Evolutionary conservation across 805 yeast species (phyloP).

Genomic region (Blastobotrys attinorum): DNA sequence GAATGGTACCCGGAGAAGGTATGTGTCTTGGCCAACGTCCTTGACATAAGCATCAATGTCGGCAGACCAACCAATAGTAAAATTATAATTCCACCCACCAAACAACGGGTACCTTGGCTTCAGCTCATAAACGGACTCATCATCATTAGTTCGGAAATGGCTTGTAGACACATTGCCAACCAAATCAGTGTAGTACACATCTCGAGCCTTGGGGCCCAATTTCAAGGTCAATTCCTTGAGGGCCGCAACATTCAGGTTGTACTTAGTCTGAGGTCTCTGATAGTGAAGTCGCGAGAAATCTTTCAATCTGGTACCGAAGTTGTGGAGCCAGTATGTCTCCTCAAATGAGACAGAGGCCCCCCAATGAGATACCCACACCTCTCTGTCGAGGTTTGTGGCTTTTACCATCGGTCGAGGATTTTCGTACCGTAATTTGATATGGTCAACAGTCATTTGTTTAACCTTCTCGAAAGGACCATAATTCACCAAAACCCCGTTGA

Average conservation of each 20-base stretch:
- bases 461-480: constrained; percentile 49
- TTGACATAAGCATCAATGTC: constrained; percentile 47
- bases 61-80: constrained; percentile 90
- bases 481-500: constrained; percentile 28
- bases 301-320: constrained; percentile 62
- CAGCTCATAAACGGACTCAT: constrained; percentile 44
- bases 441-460: constrained; percentile 39
- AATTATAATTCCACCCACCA: constrained; percentile 95
- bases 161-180: constrained; percentile 92
- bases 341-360: constrained; percentile 64
- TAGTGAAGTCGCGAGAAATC: constrained; percentile 71
- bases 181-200: constrained; percentile 73
- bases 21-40: constrained; percentile 39
- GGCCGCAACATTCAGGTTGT: constrained; percentile 47
- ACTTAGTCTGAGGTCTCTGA: constrained; percentile 44
- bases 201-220: constrained; percentile 45
- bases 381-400: constrained; percentile 56
- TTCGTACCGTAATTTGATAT: constrained; percentile 52
- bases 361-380: constrained; percentile 87
- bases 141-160: constrained; percentile 23
- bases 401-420: constrained; percentile 59
- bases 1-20: constrained; percentile 59
- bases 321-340: constrained; percentile 75
- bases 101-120: constrained; percentile 89
- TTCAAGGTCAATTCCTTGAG: constrained; percentile 53